These are phyloP conservation scores for Cryptococcus amylolentus DNA, from an alignment of 1,284 basidiomycete species.

Conservation along the genomic window DNA sequence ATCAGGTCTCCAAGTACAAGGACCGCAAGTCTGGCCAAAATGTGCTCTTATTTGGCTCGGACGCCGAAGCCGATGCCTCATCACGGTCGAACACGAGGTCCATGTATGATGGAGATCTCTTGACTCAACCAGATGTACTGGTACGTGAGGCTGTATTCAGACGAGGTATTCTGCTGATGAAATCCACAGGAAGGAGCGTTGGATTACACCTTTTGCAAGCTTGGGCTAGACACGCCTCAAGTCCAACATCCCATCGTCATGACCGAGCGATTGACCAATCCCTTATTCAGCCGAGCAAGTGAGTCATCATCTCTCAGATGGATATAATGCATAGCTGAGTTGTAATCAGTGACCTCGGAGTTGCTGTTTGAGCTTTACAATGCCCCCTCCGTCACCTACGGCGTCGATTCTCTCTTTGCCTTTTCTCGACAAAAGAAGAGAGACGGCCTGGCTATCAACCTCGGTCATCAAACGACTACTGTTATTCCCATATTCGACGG, in stretches of 20 bases:
- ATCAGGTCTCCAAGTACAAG: conserved; percentile 77
- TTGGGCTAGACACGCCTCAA: conserved; percentile 75
- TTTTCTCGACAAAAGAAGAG: conserved; percentile 57
- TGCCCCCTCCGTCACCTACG: conserved; percentile 81
- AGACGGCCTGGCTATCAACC: conserved; percentile 70
- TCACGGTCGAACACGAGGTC: conserved; percentile 71
- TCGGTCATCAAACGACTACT: conserved; percentile 60
- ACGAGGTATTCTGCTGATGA: neutral
- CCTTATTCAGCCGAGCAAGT: conserved; percentile 82
- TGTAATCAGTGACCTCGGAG: conserved; percentile 78
- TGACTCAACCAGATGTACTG: conserved; percentile 84
- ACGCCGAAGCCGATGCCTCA: conserved; percentile 75
- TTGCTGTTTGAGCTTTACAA: conserved; percentile 93
- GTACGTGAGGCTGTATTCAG: conserved; percentile 55
- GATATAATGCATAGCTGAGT: neutral
- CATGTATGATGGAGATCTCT: conserved; percentile 85
- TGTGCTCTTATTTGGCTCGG: conserved; percentile 77
- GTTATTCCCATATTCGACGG: conserved; percentile 80
- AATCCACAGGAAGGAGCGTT: conserved; percentile 76
- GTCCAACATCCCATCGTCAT: conserved; percentile 89
- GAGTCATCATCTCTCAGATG: conserved; percentile 42
- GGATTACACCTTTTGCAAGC: conserved; percentile 83
- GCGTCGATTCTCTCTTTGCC: conserved; percentile 88
- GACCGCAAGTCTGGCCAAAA: conserved; percentile 78
- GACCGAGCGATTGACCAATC: conserved; percentile 88